These are phyloP conservation scores for Aegilops speltoides DNA, from an alignment of 176 grass and related monocot species.

Conservation along the genomic window DNA sequence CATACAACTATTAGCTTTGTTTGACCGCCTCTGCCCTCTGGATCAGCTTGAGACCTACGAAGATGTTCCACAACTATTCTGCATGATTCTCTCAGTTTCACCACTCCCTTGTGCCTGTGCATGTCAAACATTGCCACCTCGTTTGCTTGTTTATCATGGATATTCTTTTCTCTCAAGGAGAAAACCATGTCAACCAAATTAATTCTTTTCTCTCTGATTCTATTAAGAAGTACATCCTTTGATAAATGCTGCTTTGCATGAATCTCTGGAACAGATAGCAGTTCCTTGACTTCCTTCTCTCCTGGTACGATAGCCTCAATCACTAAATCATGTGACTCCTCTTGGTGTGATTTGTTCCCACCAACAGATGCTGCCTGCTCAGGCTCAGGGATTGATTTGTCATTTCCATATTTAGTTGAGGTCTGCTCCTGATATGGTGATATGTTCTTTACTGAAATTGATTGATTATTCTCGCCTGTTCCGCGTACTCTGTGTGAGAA, in stretches of 20 bases:
- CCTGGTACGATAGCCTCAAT: constrained; percentile 22
- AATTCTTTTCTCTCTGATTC: constrained; percentile 40
- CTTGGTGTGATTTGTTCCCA: constrained; percentile 30
- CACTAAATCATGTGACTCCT: constrained; percentile 26
- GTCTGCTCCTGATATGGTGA: constrained; percentile 10
- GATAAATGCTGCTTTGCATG: constrained; percentile 23
- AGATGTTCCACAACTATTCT: constrained; percentile 50
- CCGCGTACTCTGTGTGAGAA: constrained; percentile 34
- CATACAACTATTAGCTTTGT: constrained; percentile 45
- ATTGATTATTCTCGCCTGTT: constrained; percentile 4
- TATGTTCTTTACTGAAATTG: neutral
- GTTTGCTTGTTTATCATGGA: constrained; percentile 54
- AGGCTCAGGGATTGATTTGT: constrained; percentile 14
- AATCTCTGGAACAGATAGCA: constrained; percentile 30
- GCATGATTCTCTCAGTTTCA: constrained; percentile 41
- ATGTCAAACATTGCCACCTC: constrained; percentile 45
- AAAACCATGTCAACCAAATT: constrained; percentile 67
- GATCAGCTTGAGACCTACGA: constrained; percentile 20
- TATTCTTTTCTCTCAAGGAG: constrained; percentile 51
- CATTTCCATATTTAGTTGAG: constrained; percentile 25
- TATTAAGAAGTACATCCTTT: constrained; percentile 42
- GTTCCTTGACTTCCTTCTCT: constrained; percentile 13
- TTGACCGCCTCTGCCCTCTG: constrained; percentile 34
- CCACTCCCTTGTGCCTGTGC: constrained; percentile 49
- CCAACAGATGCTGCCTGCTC: constrained; percentile 13